A percentile compares a stretch with the other conserved stretches of the same genome.
phyloP scores from a whole-genome alignment of 1,284 basidiomycete species.

The Tetrapyrgos nigripes region DNA sequence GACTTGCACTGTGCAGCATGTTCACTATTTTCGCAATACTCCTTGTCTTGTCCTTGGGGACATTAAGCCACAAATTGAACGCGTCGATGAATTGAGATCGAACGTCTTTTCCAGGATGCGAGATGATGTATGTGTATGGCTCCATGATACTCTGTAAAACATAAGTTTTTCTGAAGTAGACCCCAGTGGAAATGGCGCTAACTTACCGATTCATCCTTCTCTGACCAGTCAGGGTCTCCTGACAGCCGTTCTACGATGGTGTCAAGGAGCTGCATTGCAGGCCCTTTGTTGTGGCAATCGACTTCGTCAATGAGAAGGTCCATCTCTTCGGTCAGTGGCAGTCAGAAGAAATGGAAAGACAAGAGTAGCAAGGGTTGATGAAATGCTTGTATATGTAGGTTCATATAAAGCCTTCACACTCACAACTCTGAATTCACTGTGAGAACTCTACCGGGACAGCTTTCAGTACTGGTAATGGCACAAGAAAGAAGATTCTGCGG shows the following conservation, averaged over 20 bases:
- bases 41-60: slow-evolving; percentile 74
- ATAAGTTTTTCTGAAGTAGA: not conserved
- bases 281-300: too few relatives aligned
- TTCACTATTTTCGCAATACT: slow-evolving; percentile 84
- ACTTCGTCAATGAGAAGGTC: too few relatives aligned
- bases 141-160: slow-evolving; percentile 63
- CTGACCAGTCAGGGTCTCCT: not conserved
- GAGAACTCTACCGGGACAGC: too few relatives aligned
- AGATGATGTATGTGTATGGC: slow-evolving; percentile 87
- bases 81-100: slow-evolving; percentile 89
- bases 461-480: too few relatives aligned
- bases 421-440: too few relatives aligned
- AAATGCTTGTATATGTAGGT: too few relatives aligned
- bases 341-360: too few relatives aligned
- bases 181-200: not conserved
- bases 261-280: not conserved
- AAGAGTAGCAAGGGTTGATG: too few relatives aligned
- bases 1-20: slow-evolving; percentile 94
- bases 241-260: not conserved
- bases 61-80: slow-evolving; percentile 94
- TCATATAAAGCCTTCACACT: too few relatives aligned
- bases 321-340: too few relatives aligned
- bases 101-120: slow-evolving; percentile 93
- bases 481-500: too few relatives aligned
- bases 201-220: not conserved